These are phyloP conservation scores for Exophiala sp. DNA, from an alignment of 2,329 filamentous ascomycete genomes.

Conservation along the genomic window DNA sequence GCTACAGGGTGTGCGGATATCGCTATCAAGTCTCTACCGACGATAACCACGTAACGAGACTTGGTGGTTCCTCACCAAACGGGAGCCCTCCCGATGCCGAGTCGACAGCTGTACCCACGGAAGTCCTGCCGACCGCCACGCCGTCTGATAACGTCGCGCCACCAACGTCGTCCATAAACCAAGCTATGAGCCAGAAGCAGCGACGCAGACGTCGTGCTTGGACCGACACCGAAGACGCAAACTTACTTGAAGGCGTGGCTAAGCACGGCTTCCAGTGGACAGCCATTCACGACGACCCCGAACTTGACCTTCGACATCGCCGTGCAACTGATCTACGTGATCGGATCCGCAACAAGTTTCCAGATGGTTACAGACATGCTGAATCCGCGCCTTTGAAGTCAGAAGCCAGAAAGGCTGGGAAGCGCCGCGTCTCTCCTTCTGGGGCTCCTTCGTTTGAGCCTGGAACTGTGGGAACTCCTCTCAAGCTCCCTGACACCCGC, in stretches of 20 bases:
- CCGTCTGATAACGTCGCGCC: conserved; percentile 2
- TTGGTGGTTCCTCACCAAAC: background rate
- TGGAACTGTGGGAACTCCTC: background rate
- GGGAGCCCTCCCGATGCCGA: conserved; percentile 9
- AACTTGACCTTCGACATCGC: conserved; percentile 50
- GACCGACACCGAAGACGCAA: conserved; percentile 55
- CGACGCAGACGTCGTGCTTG: conserved; percentile 56
- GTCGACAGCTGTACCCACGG: conserved; percentile 6
- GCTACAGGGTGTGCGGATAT: conserved; percentile 44
- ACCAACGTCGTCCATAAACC: conserved; percentile 12
- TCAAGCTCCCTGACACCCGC: background rate
- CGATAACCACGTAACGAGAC: conserved; percentile 38
- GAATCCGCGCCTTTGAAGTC: conserved; percentile 34
- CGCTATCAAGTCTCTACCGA: conserved; percentile 56
- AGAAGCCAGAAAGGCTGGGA: conserved; percentile 25
- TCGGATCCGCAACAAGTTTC: conserved; percentile 58
- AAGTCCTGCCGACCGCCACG: conserved; percentile 26
- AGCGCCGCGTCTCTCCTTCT: conserved; percentile 5
- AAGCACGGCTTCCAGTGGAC: conserved; percentile 61
- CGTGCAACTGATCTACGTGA: conserved; percentile 60
- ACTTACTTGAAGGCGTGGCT: conserved; percentile 56
- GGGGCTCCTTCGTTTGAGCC: background rate
- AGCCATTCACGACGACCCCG: conserved; percentile 53
- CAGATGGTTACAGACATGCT: conserved; percentile 53
- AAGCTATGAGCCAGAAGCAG: conserved; percentile 39